A percentile compares a stretch with the other conserved stretches of the same genome.
phyloP scores from a whole-genome alignment of 2,329 filamentous ascomycete species.

The Phaeomoniella chlamydospora region DNA sequence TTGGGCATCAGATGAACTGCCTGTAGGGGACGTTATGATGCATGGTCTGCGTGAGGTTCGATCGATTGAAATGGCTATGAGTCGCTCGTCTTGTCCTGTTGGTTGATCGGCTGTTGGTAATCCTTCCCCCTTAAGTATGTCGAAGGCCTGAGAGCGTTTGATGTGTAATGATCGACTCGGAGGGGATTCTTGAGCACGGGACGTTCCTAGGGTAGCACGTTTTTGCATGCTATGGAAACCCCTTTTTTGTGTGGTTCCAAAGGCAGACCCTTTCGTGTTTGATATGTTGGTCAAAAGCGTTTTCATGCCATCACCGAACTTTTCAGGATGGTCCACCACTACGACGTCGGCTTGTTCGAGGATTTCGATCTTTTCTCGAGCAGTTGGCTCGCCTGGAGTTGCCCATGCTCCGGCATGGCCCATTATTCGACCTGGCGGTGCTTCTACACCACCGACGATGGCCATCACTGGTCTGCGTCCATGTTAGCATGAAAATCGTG shows the following conservation, averaged over 20 bases:
- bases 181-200: constrained; percentile 2
- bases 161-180: constrained; percentile 42
- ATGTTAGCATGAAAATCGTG: constrained; percentile 8
- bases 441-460: constrained; percentile 51
- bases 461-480: constrained; percentile 52
- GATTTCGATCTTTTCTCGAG: constrained; percentile 50
- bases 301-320: constrained; percentile 57
- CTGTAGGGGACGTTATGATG: constrained; percentile 44
- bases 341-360: constrained; percentile 52
- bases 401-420: constrained; percentile 66
- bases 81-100: too few species aligned
- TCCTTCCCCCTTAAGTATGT: constrained; percentile 38
- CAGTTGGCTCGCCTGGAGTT: constrained; percentile 49
- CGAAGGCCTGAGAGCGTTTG: constrained; percentile 35
- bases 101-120: constrained; percentile 30
- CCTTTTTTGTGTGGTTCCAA: constrained; percentile 28
- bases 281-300: constrained; percentile 22
- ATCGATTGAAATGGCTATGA: constrained; percentile 50
- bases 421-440: constrained; percentile 54
- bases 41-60: constrained; percentile 47
- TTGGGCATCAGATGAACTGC: constrained; percentile 25
- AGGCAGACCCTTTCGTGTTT: constrained; percentile 10
- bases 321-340: constrained; percentile 62
- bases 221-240: constrained; percentile 33
- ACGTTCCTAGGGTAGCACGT: constrained; percentile 8